phyloP scores from a whole-genome alignment of 306 rosid species.

The Gillenia trifoliata region DNA sequence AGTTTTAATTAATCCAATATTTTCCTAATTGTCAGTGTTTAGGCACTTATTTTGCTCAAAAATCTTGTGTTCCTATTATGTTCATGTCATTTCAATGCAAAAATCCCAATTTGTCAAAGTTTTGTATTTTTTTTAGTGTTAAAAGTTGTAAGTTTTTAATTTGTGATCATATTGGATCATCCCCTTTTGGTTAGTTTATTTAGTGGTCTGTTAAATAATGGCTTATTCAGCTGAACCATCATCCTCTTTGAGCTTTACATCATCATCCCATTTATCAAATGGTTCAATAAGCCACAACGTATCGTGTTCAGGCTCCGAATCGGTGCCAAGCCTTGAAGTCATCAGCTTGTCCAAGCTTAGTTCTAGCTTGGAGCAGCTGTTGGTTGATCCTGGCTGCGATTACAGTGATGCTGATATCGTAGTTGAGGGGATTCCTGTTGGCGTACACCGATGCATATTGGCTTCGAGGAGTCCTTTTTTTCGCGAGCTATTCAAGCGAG shows the following conservation, averaged over 20 bases:
- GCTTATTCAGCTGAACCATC: conserved; percentile 75
- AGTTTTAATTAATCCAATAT: not conserved
- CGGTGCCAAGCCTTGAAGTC: conserved; percentile 61
- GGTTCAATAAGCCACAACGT: conserved; percentile 55
- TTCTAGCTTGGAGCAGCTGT: conserved; percentile 41
- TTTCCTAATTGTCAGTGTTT: too few species aligned
- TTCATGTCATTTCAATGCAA: too few species aligned
- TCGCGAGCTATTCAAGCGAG: conserved; percentile 31
- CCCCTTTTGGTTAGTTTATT: not conserved
- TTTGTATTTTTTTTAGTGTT: not conserved
- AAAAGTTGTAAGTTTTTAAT: not conserved
- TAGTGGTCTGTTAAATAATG: conserved; percentile 29
- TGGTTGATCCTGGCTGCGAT: conserved; percentile 36
- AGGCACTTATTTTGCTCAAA: too few species aligned
- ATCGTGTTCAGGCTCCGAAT: conserved; percentile 37
- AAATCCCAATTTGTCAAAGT: not conserved
- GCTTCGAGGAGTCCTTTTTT: conserved; percentile 47
- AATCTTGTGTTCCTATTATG: too few species aligned
- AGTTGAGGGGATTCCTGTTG: conserved; percentile 39
- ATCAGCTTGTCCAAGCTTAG: conserved; percentile 50
- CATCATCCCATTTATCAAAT: conserved; percentile 69
- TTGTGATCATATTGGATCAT: not conserved
- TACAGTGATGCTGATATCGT: conserved; percentile 45
- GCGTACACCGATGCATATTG: conserved; percentile 49
- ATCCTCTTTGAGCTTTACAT: conserved; percentile 82